A percentile compares a stretch with the other conserved stretches of the same genome.
Evolutionary conservation across 208 protist species (phyloP).

Genomic region (Endotrypanum monterogeii): DNA sequence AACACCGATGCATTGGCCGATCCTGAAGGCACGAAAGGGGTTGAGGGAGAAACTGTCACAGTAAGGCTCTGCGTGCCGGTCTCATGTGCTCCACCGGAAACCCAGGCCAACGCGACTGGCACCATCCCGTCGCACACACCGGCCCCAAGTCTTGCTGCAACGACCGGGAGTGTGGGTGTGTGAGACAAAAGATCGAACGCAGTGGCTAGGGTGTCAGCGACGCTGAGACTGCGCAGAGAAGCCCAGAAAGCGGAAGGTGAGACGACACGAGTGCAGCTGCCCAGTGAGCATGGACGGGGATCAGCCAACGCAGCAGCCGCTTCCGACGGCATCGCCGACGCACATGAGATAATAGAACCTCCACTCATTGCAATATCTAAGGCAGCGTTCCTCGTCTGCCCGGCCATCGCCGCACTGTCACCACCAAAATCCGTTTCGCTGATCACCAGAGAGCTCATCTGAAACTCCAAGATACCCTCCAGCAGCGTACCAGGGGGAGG

Average conservation of each 20-base stretch:
- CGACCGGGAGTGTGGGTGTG: not conserved
- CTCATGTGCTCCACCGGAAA: not conserved
- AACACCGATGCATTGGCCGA: not conserved
- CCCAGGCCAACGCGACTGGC: slow-evolving; percentile 20
- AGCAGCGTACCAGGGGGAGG: not conserved
- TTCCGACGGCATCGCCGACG: not conserved
- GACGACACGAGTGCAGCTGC: not conserved
- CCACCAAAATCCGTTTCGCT: not conserved
- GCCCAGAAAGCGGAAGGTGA: slow-evolving; percentile 6
- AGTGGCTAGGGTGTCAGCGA: slow-evolving; percentile 7
- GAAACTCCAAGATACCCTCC: slow-evolving; percentile 17
- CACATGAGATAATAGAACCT: not conserved
- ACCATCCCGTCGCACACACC: slow-evolving; percentile 3
- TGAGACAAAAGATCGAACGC: slow-evolving; percentile 18
- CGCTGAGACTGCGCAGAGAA: not conserved
- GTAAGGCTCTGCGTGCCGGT: too few relatives aligned
- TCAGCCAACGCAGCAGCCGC: not conserved
- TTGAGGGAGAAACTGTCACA: not conserved
- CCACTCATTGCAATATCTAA: not conserved
- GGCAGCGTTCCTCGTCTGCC: not conserved
- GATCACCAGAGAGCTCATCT: not conserved
- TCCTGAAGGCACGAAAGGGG: too few relatives aligned
- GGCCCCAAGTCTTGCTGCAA: not conserved
- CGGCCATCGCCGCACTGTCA: not conserved
- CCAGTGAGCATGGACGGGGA: not conserved